These are phyloP conservation scores for Aureobasidium sp. DNA, from an alignment of 2,329 filamentous ascomycete species.

Conservation along the genomic window DNA sequence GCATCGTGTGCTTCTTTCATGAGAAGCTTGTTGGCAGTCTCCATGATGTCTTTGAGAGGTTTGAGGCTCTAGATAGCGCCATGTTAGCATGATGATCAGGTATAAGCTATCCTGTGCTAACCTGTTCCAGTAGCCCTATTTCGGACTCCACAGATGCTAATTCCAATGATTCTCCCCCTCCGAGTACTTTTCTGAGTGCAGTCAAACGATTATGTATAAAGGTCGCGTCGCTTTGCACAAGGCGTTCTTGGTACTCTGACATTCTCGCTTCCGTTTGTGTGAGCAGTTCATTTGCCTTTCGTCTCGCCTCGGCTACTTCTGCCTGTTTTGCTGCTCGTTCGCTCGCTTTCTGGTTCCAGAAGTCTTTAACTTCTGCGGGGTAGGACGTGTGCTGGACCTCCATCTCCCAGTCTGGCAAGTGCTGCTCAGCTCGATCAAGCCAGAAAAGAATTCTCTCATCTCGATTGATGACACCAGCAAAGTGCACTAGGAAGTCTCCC, in stretches of 20 bases:
- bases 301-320: slow-evolving; percentile 18
- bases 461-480: slow-evolving; percentile 32
- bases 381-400: slow-evolving; percentile 32
- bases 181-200: slow-evolving; percentile 24
- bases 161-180: slow-evolving; percentile 19
- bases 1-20: slow-evolving; percentile 30
- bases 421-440: slow-evolving; percentile 31
- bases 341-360: slow-evolving; percentile 25
- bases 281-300: slow-evolving; percentile 23
- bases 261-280: slow-evolving; percentile 22
- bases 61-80: slow-evolving; percentile 15
- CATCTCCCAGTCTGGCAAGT: slow-evolving; percentile 34
- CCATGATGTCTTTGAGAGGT: slow-evolving; percentile 23
- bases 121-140: slow-evolving; percentile 20
- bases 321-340: slow-evolving; percentile 11
- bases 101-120: slow-evolving; percentile 5
- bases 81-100: background rate
- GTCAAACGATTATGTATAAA: slow-evolving; percentile 24
- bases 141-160: slow-evolving; percentile 21
- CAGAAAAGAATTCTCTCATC: slow-evolving; percentile 32
- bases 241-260: slow-evolving; percentile 25
- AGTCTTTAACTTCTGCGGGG: slow-evolving; percentile 30
- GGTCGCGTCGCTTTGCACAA: slow-evolving; percentile 22
- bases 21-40: slow-evolving; percentile 24
- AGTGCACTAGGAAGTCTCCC: slow-evolving; percentile 39